These are phyloP conservation scores for Saprolegnia diclina DNA, from an alignment of 352 stramenopile genomes.

Conservation along the genomic window DNA sequence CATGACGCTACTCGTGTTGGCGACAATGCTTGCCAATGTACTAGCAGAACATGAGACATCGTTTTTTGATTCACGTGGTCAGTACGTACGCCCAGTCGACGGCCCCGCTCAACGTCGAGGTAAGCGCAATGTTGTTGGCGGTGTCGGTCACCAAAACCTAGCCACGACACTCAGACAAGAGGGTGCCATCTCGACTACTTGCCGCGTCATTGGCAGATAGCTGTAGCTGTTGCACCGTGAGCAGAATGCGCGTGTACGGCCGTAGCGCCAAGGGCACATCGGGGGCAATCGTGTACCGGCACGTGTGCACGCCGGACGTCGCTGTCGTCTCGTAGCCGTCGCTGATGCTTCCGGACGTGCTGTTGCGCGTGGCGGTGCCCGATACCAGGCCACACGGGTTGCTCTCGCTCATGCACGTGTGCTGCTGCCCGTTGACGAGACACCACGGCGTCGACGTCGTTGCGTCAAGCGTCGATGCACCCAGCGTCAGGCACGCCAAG, in stretches of 20 bases:
- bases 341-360: background rate
- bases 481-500: background rate
- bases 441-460: slow-evolving; percentile 3
- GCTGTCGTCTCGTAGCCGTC: slow-evolving; percentile 8
- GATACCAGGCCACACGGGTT: background rate
- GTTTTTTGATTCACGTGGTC: too few relatives aligned
- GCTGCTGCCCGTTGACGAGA: slow-evolving; percentile 7
- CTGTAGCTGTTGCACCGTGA: slow-evolving; percentile 7
- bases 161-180: too few relatives aligned
- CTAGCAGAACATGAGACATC: background rate
- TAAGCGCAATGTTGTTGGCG: background rate
- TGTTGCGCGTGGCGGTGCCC: background rate
- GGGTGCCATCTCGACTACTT: background rate
- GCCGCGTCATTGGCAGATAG: slow-evolving; percentile 6
- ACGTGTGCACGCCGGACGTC: slow-evolving; percentile 18
- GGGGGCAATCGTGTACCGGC: background rate
- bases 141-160: background rate
- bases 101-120: background rate
- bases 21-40: background rate
- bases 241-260: background rate
- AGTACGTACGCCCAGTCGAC: background rate
- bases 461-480: slow-evolving; percentile 2
- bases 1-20: background rate
- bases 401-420: slow-evolving; percentile 4
- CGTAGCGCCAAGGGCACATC: background rate